Evolutionary conservation across 2,329 filamentous ascomycete genomes (phyloP).

Genomic region (Sarocladiaceae sp.): DNA sequence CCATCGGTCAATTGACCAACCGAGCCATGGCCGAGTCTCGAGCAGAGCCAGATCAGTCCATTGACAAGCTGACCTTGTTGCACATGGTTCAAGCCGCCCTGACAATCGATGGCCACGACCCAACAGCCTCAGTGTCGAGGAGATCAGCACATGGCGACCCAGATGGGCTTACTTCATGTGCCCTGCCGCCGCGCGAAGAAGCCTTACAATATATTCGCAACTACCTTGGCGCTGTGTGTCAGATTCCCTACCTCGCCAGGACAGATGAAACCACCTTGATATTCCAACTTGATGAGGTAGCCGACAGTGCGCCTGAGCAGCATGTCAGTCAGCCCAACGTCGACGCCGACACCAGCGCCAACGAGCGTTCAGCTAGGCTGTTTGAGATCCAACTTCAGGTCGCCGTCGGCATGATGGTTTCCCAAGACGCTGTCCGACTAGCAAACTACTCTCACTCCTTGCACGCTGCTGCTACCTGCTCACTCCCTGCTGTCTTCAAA

Average conservation of each 20-base stretch:
- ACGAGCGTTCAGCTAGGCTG: too few species aligned
- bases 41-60: background rate
- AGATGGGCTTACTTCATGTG: background rate
- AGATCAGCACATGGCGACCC: background rate
- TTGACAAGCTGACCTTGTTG: background rate
- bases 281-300: background rate
- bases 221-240: background rate
- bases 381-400: background rate
- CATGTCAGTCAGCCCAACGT: background rate
- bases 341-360: background rate
- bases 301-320: background rate
- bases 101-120: background rate
- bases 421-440: background rate
- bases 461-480: background rate
- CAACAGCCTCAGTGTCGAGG: background rate
- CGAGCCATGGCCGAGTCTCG: background rate
- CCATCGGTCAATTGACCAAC: background rate
- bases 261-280: background rate
- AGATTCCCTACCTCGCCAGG: background rate
- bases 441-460: background rate
- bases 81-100: background rate
- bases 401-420: background rate
- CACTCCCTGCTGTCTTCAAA: background rate
- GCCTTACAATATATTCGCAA: background rate
- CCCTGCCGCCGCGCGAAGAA: background rate